Evolutionary conservation across 768 basidiomycete species (phyloP).

Genomic region (Lactarius hengduanensis): DNA sequence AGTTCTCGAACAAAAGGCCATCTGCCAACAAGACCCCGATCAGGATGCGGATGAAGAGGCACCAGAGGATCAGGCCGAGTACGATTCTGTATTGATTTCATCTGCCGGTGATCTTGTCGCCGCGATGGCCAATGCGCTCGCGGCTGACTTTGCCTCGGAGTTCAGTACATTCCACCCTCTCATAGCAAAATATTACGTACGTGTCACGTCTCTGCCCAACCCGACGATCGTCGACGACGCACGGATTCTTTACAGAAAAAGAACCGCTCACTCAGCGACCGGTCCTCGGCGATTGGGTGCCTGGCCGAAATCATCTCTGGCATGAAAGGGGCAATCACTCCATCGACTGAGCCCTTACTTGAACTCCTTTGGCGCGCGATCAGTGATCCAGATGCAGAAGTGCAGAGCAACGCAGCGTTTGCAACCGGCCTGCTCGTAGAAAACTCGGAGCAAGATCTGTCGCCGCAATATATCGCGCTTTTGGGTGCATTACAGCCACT

Average conservation of each 20-base stretch:
- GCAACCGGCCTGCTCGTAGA: conserved; percentile 90
- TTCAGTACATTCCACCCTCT: conserved; percentile 88
- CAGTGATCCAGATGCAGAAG: conserved; percentile 83
- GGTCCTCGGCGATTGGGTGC: conserved; percentile 89
- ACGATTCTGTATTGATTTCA: conserved; percentile 92
- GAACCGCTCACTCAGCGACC: conserved; percentile 84
- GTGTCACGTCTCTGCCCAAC: conserved; percentile 34
- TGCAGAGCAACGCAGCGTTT: conserved; percentile 95
- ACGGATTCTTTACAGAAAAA: conserved; percentile 56
- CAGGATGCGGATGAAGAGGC: conserved; percentile 85
- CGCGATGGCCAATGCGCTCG: conserved; percentile 81
- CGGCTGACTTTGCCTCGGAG: conserved; percentile 75
- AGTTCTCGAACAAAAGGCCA: conserved; percentile 89
- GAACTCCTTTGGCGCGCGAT: conserved; percentile 85
- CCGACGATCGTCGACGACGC: neutral
- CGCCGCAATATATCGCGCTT: conserved; percentile 74
- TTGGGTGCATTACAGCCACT: conserved; percentile 79
- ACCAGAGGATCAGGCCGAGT: conserved; percentile 90
- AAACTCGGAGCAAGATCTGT: conserved; percentile 78
- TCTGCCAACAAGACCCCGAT: conserved; percentile 96
- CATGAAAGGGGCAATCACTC: conserved; percentile 82
- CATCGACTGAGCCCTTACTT: conserved; percentile 76
- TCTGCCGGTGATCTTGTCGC: conserved; percentile 94
- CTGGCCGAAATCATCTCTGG: conserved; percentile 95
- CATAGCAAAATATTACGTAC: conserved; percentile 88